Percentiles rank a stretch among this genome's conserved stretches.
phyloP scores from a whole-genome alignment of 2,329 filamentous ascomycete genomes.

The Diaporthe humulicola region DNA sequence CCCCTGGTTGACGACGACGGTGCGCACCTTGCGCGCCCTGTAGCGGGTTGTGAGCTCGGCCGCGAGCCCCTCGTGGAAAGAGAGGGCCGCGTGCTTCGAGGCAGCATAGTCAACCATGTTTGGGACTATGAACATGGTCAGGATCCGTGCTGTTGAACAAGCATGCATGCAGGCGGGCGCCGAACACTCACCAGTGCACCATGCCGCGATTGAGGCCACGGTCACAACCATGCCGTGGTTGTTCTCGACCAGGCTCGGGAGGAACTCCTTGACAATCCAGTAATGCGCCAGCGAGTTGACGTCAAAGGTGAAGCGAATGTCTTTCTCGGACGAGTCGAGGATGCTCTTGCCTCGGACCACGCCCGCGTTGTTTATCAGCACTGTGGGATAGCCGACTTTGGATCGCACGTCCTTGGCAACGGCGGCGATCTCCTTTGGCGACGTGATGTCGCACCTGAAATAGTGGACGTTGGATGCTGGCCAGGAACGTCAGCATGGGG shows the following conservation, averaged over 20 bases:
- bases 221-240: constrained; percentile 83
- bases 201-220: constrained; percentile 74
- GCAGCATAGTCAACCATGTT: constrained; percentile 77
- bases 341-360: constrained; percentile 73
- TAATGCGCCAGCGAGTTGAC: constrained; percentile 79
- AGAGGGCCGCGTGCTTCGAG: constrained; percentile 74
- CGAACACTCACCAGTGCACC: constrained; percentile 56
- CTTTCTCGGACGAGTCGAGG: constrained; percentile 67
- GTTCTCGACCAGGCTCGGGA: constrained; percentile 71
- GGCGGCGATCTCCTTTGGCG: constrained; percentile 63
- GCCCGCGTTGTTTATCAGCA: constrained; percentile 81
- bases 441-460: constrained; percentile 79
- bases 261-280: constrained; percentile 75
- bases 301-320: constrained; percentile 77
- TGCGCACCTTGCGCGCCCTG: constrained; percentile 73
- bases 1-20: constrained; percentile 74
- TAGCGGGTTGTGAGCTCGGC: constrained; percentile 72
- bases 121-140: constrained; percentile 53
- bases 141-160: neutral
- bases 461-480: constrained; percentile 69
- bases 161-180: neutral
- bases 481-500: neutral
- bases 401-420: constrained; percentile 66
- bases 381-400: constrained; percentile 73
- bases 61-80: constrained; percentile 76